Percentiles rank a stretch among this genome's conserved stretches.
phyloP scores from a whole-genome alignment of 208 protist genomes.

The Crithidia expoeki region DNA sequence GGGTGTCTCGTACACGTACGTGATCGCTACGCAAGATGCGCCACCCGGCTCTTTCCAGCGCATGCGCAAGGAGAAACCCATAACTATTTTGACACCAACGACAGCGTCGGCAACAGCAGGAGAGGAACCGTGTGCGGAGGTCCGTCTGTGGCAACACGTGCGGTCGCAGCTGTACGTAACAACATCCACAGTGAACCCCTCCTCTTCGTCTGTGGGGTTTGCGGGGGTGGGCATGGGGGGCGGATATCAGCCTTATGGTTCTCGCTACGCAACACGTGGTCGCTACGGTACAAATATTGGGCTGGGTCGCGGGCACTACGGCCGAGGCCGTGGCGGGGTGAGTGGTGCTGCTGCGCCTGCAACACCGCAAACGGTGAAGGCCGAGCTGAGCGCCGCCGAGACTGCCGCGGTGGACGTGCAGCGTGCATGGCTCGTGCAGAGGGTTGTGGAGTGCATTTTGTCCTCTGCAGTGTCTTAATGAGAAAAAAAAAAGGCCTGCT shows the following conservation, averaged over 20 bases:
- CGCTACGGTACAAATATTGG: constrained; percentile 16
- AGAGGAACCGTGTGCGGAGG: constrained; percentile 27
- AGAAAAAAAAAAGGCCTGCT: neutral
- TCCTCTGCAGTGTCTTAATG: constrained; percentile 8
- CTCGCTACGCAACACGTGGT: constrained; percentile 24
- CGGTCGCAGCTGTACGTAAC: constrained; percentile 26
- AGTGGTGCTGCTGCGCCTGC: neutral
- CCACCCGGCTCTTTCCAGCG: constrained; percentile 5
- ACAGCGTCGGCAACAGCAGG: neutral
- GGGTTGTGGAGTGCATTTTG: constrained; percentile 30
- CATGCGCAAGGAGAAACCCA: constrained; percentile 11
- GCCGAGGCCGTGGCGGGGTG: constrained; percentile 11
- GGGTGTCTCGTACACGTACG: constrained; percentile 21
- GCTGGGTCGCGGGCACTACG: constrained; percentile 19
- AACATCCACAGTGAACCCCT: neutral
- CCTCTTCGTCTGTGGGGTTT: neutral
- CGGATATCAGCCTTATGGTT: constrained; percentile 17
- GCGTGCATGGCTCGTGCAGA: constrained; percentile 38
- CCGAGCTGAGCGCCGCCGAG: constrained; percentile 19
- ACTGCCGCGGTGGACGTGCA: constrained; percentile 25
- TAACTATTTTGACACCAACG: neutral
- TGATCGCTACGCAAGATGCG: constrained; percentile 23
- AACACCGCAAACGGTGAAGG: constrained; percentile 1
- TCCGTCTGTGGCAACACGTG: constrained; percentile 30
- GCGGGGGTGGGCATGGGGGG: constrained; percentile 3